Evolutionary conservation across 1,284 basidiomycete genomes (phyloP), one percentile per base, ranked within the genome.

Genomic region (Trametes hirsuta): DNA sequence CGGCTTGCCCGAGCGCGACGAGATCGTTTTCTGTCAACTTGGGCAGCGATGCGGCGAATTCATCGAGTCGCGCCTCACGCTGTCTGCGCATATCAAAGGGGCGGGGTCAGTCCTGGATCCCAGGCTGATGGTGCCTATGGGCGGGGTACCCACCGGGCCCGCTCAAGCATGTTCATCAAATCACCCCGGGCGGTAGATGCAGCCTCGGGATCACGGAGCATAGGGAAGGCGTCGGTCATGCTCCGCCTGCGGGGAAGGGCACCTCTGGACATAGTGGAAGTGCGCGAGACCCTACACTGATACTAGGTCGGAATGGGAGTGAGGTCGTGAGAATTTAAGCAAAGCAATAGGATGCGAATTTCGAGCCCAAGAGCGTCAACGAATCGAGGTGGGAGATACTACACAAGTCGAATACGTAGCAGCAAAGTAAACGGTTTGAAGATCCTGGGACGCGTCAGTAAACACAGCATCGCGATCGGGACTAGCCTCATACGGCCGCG

Each of bases 21-120:
- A 83, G 64, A 40, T 84, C 78, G 11, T 71, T 67, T 63, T 83
- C 80, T 5, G 74, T 77, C 41, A 84, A 59, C 46, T 68, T 74
- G n/a, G 83, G 81, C 14, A 83, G 72, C 3, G 65, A 68, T 9
- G 63, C 62, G 34, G 76, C 67, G 57, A 83, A 66, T 41, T 71
- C 70, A 59, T 76, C 58, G 11, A 70, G 47, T 18, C 54, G 59
- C 15, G 60, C 53, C 47, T 53, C 51, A 39, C 55, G 56, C 37
- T 57, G 56, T 39, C 57, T 62, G 50, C 42, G 47, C 39, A 25
- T 10, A 22, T 18, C 44, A 45, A 39, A 22, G 14, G 39, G 11
- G 30, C 30, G 30, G 21, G 47, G 55, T 55, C 50, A 59, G 42
- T 22, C 21, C 11, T 41, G 6, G 21, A 10, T 25, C 14, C 4